Conservation (phyloP, 2,329 filamentous ascomycete species). For the Aureobasidium sp. region DNA sequence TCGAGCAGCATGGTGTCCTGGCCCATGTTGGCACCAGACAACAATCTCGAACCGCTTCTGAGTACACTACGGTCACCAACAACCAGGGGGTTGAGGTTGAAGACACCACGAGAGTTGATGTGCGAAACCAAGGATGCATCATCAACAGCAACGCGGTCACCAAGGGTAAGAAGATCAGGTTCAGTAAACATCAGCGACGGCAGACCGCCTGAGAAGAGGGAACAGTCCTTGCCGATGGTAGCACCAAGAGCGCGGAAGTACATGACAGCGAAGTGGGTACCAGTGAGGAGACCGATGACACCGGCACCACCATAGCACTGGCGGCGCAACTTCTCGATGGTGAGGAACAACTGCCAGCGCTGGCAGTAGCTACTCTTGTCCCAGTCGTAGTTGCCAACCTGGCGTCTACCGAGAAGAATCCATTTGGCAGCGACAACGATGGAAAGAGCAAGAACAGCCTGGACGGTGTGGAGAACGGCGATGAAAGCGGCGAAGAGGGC, state of each 20-base stretch:
- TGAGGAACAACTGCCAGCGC: constrained; percentile 50
- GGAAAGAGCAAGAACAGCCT: constrained; percentile 39
- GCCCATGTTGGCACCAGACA: constrained; percentile 49
- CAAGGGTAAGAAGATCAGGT: constrained; percentile 49
- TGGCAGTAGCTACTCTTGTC: constrained; percentile 52
- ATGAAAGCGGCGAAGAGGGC: constrained; percentile 36
- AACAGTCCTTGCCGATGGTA: constrained; percentile 48
- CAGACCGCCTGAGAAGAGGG: constrained; percentile 48
- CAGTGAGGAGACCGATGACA: constrained; percentile 47
- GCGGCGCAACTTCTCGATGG: constrained; percentile 45
- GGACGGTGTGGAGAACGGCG: constrained; percentile 37
- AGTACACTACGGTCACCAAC: constrained; percentile 49
- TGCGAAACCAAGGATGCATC: constrained; percentile 52
- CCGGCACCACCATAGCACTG: constrained; percentile 46
- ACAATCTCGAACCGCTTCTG: constrained; percentile 45
- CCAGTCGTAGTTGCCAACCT: constrained; percentile 51
- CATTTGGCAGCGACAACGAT: constrained; percentile 46
- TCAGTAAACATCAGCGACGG: constrained; percentile 52
- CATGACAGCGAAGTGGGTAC: constrained; percentile 45
- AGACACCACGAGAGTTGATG: constrained; percentile 51
- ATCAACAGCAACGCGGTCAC: constrained; percentile 48
- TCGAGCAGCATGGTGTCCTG: constrained; percentile 49
- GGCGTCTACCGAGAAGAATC: constrained; percentile 45
- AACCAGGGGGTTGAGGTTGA: constrained; percentile 46
- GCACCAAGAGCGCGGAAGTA: constrained; percentile 51